Evolutionary conservation across 208 protist species (phyloP).

Genomic region (Crithidia brevicula): DNA sequence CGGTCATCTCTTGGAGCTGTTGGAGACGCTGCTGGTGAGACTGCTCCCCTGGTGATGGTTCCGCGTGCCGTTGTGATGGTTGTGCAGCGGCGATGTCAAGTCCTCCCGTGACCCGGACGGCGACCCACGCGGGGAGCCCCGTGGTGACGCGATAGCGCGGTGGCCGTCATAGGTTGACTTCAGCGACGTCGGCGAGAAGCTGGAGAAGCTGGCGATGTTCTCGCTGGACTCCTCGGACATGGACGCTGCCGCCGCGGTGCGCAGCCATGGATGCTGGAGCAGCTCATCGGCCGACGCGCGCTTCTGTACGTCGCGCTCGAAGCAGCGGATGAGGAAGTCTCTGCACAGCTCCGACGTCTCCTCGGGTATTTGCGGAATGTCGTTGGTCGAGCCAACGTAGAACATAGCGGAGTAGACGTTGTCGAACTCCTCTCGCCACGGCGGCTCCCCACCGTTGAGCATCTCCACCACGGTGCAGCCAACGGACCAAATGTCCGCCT

Average conservation of each 20-base stretch:
- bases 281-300: constrained; percentile 75
- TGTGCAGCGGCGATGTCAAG: constrained; percentile 11
- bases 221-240: constrained; percentile 26
- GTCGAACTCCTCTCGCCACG: constrained; percentile 81
- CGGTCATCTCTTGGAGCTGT: not conserved
- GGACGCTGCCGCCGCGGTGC: constrained; percentile 27
- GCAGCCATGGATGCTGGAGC: constrained; percentile 75
- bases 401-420: constrained; percentile 85
- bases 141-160: not conserved
- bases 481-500: constrained; percentile 94
- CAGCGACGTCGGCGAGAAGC: constrained; percentile 13
- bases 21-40: constrained; percentile 19
- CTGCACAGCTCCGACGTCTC: constrained; percentile 75
- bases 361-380: constrained; percentile 70
- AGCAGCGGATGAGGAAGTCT: constrained; percentile 74
- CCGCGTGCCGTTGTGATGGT: not conserved
- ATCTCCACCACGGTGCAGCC: constrained; percentile 94
- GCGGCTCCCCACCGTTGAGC: constrained; percentile 82
- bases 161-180: constrained; percentile 7
- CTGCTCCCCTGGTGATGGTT: constrained; percentile 5
- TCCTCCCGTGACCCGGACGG: constrained; percentile 19
- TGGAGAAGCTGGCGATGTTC: constrained; percentile 26
- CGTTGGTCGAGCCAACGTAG: constrained; percentile 73
- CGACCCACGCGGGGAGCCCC: constrained; percentile 4
- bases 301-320: constrained; percentile 74